Evolutionary conservation across 2,329 filamentous ascomycete genomes (phyloP).

Genomic region (Aureobasidium musti): DNA sequence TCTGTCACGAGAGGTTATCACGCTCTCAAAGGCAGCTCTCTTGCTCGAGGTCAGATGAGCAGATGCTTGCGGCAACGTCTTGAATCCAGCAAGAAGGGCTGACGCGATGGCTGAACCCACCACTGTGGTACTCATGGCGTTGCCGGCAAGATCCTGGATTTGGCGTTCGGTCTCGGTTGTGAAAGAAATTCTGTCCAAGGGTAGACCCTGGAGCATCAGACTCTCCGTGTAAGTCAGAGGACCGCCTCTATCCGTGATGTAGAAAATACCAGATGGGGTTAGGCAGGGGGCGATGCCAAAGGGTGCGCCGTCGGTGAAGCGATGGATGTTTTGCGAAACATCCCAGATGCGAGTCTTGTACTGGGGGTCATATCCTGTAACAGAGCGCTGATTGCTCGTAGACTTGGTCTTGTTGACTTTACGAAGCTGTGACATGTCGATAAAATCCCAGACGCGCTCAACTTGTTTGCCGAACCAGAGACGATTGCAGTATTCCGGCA

Average conservation of each 20-base stretch:
- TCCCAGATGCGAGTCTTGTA: slow-evolving; percentile 63
- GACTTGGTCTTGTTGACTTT: slow-evolving; percentile 48
- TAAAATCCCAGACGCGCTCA: slow-evolving; percentile 64
- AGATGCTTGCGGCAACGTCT: background rate
- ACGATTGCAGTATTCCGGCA: slow-evolving; percentile 59
- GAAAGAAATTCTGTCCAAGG: slow-evolving; percentile 63
- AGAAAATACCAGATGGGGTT: slow-evolving; percentile 65
- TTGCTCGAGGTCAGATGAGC: background rate
- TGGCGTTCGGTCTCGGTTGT: slow-evolving; percentile 60
- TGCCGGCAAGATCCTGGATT: slow-evolving; percentile 71
- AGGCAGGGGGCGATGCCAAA: slow-evolving; percentile 67
- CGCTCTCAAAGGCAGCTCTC: background rate
- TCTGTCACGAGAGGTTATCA: background rate
- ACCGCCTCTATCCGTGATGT: slow-evolving; percentile 61
- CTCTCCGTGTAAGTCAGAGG: slow-evolving; percentile 64
- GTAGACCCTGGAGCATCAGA: slow-evolving; percentile 68
- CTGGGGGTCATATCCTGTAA: slow-evolving; percentile 54
- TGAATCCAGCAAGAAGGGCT: slow-evolving; percentile 53
- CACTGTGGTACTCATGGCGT: slow-evolving; percentile 76
- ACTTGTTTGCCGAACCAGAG: slow-evolving; percentile 56
- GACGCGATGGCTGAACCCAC: slow-evolving; percentile 65
- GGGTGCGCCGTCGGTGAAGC: slow-evolving; percentile 51
- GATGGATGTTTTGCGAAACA: slow-evolving; percentile 72
- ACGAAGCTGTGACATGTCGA: slow-evolving; percentile 61
- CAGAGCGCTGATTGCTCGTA: too few species aligned